phyloP scores from a whole-genome alignment of 306 rosid species.

The Gynostemma pentaphyllum region DNA sequence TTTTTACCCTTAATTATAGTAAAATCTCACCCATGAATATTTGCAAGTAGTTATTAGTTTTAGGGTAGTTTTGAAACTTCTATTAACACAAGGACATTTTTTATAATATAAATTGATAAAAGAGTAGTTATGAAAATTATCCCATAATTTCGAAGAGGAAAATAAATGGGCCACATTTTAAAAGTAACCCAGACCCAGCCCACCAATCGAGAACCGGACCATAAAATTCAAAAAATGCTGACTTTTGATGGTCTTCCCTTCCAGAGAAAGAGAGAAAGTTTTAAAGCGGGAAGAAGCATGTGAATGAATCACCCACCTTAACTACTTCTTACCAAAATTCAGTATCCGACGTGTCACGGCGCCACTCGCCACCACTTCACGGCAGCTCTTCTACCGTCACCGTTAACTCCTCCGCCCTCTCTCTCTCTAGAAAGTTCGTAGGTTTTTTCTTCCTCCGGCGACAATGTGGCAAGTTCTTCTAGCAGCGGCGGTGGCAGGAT shows the following conservation, averaged over 20 bases:
- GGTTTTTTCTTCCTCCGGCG: neutral
- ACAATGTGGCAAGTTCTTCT: conserved; percentile 57
- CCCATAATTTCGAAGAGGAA: too few species aligned
- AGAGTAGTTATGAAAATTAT: too few species aligned
- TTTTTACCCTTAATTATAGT: too few species aligned
- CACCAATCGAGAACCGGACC: neutral
- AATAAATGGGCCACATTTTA: too few species aligned
- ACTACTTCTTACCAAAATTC: neutral
- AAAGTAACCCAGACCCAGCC: neutral
- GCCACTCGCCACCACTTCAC: neutral
- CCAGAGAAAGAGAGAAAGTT: neutral
- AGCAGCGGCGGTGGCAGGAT: conserved; percentile 54
- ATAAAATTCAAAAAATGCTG: conserved; percentile 6
- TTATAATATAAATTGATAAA: too few species aligned
- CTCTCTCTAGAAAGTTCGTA: neutral
- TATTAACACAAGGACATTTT: too few species aligned
- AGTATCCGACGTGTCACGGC: neutral
- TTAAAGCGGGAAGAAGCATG: conserved; percentile 52
- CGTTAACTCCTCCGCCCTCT: neutral
- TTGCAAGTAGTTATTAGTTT: too few species aligned
- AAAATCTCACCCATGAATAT: too few species aligned
- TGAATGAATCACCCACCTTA: conserved; percentile 4
- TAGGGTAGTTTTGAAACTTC: too few species aligned
- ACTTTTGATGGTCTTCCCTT: neutral
- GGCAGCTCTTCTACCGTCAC: neutral